These are phyloP conservation scores for Linum tenue DNA, from an alignment of 345 rosid species.

Conservation along the genomic window DNA sequence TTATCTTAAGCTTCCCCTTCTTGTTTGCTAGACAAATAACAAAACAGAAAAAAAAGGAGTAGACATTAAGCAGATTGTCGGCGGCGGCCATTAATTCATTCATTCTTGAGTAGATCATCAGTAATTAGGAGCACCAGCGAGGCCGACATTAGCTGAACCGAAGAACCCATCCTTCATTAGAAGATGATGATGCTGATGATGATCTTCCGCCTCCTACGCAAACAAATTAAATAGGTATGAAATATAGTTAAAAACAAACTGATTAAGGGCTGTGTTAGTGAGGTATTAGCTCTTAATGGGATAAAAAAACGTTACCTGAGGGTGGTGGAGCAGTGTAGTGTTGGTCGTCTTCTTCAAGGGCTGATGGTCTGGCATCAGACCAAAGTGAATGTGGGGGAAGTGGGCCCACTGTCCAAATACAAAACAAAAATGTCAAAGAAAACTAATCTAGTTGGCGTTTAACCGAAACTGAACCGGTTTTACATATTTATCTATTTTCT, in stretches of 20 bases:
- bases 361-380: constrained; percentile 85
- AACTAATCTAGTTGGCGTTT: background rate
- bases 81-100: too few relatives aligned
- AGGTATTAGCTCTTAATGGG: background rate
- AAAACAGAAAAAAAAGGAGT: too few relatives aligned
- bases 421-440: background rate
- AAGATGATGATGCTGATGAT: constrained; percentile 13
- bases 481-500: background rate
- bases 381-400: constrained; percentile 94
- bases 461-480: background rate
- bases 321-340: constrained; percentile 39
- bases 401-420: constrained; percentile 81
- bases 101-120: too few relatives aligned
- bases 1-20: too few relatives aligned
- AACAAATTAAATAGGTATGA: background rate
- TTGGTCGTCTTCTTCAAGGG: constrained; percentile 82
- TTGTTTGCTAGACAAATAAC: too few relatives aligned
- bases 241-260: background rate
- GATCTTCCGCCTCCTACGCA: constrained; percentile 61
- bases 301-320: background rate
- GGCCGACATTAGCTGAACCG: constrained; percentile 60
- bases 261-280: background rate
- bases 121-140: constrained; percentile 13
- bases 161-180: constrained; percentile 71
- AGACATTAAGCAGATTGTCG: too few relatives aligned